Evolutionary conservation across 768 basidiomycete species (phyloP).

Genomic region (Artomyces pyxidatus): DNA sequence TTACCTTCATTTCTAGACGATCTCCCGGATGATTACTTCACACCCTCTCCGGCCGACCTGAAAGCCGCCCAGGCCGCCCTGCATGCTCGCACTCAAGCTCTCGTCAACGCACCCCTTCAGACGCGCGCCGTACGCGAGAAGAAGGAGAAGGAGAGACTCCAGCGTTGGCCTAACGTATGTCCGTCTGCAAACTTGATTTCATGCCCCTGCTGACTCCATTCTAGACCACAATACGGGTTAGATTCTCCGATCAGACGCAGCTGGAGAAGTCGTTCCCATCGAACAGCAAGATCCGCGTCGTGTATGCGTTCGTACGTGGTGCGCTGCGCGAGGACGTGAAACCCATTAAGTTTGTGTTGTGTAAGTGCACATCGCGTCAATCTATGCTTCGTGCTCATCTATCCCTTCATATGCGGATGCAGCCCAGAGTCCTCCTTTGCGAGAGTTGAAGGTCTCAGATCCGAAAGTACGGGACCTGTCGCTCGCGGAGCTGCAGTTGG

Average conservation of each 20-base stretch:
- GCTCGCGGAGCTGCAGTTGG: slow-evolving; percentile 62
- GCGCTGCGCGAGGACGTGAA: slow-evolving; percentile 69
- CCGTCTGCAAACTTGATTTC: not conserved
- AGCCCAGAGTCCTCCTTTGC: slow-evolving; percentile 80
- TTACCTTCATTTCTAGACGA: slow-evolving; percentile 14
- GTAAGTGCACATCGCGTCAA: slow-evolving; percentile 36
- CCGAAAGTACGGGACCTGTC: slow-evolving; percentile 58
- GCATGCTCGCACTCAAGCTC: slow-evolving; percentile 48
- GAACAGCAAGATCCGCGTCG: slow-evolving; percentile 66
- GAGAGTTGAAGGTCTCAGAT: slow-evolving; percentile 79
- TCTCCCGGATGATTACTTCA: slow-evolving; percentile 69
- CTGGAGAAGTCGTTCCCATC: slow-evolving; percentile 76
- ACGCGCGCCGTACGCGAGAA: slow-evolving; percentile 57
- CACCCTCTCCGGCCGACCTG: slow-evolving; percentile 62
- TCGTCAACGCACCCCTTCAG: slow-evolving; percentile 65
- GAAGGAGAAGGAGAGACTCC: slow-evolving; percentile 46
- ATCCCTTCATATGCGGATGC: not conserved
- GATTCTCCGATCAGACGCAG: slow-evolving; percentile 74
- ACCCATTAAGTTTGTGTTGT: slow-evolving; percentile 76
- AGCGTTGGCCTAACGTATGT: slow-evolving; percentile 68
- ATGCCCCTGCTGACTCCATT: not conserved
- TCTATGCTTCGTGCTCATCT: not conserved
- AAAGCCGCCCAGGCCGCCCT: slow-evolving; percentile 58
- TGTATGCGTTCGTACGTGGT: slow-evolving; percentile 78
- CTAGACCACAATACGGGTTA: slow-evolving; percentile 76